Evolutionary conservation across 208 protist genomes (phyloP).

Genomic region (Lotmaria passim): DNA sequence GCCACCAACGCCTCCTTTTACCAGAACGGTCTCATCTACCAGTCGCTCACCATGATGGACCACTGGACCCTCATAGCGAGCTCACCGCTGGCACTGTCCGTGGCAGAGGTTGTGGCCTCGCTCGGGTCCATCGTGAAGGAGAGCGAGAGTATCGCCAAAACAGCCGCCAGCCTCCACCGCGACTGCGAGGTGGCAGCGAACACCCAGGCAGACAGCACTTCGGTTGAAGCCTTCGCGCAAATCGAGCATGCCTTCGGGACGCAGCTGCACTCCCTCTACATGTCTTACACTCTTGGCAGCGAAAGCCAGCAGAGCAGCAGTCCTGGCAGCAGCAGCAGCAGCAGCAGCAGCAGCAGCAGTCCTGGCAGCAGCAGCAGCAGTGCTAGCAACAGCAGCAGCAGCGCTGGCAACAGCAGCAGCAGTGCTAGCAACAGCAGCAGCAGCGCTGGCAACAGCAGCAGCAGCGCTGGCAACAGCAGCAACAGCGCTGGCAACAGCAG

Average conservation of each 20-base stretch:
- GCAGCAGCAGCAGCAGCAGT: constrained; percentile 9
- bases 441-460: neutral
- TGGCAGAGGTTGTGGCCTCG: constrained; percentile 44
- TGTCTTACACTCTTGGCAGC: constrained; percentile 35
- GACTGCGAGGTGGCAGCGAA: constrained; percentile 40
- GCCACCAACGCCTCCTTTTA: constrained; percentile 50
- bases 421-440: neutral
- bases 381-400: neutral
- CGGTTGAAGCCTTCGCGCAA: constrained; percentile 38
- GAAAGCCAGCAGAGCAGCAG: constrained; percentile 1
- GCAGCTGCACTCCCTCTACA: constrained; percentile 45
- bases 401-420: neutral
- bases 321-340: constrained; percentile 16
- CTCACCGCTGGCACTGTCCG: constrained; percentile 52
- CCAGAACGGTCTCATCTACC: constrained; percentile 55
- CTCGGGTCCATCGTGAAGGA: constrained; percentile 40
- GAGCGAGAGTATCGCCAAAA: constrained; percentile 34
- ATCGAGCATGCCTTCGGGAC: constrained; percentile 40
- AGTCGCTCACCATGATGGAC: constrained; percentile 61
- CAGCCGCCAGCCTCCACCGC: constrained; percentile 19
- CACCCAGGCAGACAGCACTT: constrained; percentile 25
- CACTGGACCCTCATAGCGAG: constrained; percentile 52
- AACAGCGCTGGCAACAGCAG: neutral
- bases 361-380: neutral
- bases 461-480: neutral